A percentile compares a stretch with the other conserved stretches of the same genome.
Evolutionary conservation across 257 asterid species (phyloP).

Genomic region (Solanum piurae): DNA sequence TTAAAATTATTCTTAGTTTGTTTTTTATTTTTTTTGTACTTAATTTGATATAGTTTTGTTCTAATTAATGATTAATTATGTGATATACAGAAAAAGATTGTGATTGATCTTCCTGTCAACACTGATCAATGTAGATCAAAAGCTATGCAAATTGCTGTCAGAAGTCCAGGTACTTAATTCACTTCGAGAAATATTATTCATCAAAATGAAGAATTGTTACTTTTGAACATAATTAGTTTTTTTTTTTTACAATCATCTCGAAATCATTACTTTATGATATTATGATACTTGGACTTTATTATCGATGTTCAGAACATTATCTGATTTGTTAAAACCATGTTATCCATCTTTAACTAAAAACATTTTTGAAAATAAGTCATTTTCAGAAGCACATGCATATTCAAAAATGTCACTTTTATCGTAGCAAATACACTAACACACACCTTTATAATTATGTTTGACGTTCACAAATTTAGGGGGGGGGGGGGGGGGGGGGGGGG

Average conservation of each 20-base stretch:
- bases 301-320: neutral
- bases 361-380: neutral
- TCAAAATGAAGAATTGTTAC: neutral
- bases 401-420: neutral
- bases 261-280: no score
- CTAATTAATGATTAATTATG: neutral
- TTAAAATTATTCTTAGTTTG: neutral
- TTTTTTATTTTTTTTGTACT: neutral
- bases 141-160: constrained; percentile 13
- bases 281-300: no score
- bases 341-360: neutral
- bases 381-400: neutral
- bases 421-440: neutral
- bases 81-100: constrained; percentile 8
- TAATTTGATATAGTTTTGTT: neutral
- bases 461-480: no score
- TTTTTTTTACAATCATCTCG: neutral
- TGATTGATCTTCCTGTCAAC: neutral
- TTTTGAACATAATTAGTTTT: no score
- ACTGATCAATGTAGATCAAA: constrained; percentile 7
- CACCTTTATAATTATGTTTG: no score
- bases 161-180: neutral
- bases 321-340: neutral
- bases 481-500: no score
- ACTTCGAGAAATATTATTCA: neutral